Evolutionary conservation across 257 asterid species (phyloP), one percentile per base, ranked within the genome.

Genomic region (Scutellaria barbata): DNA sequence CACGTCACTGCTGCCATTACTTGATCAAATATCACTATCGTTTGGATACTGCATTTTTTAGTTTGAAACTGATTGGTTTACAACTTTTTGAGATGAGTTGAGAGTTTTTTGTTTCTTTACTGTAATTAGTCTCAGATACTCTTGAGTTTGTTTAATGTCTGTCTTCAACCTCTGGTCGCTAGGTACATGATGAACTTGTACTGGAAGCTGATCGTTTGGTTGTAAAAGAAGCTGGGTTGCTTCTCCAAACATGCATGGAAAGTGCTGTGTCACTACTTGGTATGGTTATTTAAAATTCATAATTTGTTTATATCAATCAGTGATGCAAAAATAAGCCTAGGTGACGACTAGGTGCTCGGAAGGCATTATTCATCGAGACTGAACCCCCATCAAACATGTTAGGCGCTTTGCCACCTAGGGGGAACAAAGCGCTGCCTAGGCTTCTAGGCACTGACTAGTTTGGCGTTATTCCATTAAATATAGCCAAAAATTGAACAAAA

Each of bases 121-220:
- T 37, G 41, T 13, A 17, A 59, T 12, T 64, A 5, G 61, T 64
- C 56, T 13, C 54, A 56, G 56, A 30, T 52, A 13, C 62, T 61
- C 35, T 46, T 61, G 70, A 18, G 47, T 47, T 47, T 75, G 20
- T 51, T 43, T 70, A 52, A 55, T 54, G 53, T 39, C 11, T 25
- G 39, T 10, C 43, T 53, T 63, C 51, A 64, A 66, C 53, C 63
- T 53, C n/a, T 73, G 69, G 8, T 66, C 20, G 68, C 69, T 63
- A 94, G 98, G 96, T 90, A 64, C 98, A 94, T 63, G 98, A 90
- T 84, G 98, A 94, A 84, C 82, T 93, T 46, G 92, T 93, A 58
- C 71, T 93, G 82, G 97, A 94, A 82, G 89, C 93, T 60, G 96
- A 90, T 81, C 85, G 88, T 56, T 81, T 82, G 43, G 82, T 90